phyloP scores from a whole-genome alignment of 2,329 filamentous ascomycete genomes.

The Penicillium brasilianum region DNA sequence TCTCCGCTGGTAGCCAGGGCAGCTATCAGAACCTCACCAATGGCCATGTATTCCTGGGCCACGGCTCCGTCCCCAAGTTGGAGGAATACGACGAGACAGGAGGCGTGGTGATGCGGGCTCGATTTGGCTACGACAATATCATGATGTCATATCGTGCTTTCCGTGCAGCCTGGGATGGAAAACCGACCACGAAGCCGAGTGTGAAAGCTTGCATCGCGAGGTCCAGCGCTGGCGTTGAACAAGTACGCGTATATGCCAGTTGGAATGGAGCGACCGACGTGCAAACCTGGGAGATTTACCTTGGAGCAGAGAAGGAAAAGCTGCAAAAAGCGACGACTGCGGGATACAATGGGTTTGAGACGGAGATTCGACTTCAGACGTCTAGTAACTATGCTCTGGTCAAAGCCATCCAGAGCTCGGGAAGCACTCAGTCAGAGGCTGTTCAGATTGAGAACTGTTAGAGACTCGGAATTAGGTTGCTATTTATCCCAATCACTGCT shows the following conservation, averaged over 20 bases:
- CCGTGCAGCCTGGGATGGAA: constrained; percentile 20
- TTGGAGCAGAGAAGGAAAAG: constrained; percentile 5
- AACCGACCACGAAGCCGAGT: constrained; percentile 14
- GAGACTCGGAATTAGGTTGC: not conserved
- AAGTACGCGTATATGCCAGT: constrained; percentile 38
- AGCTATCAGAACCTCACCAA: not conserved
- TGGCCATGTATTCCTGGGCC: not conserved
- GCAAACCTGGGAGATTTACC: constrained; percentile 15
- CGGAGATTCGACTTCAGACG: constrained; percentile 8
- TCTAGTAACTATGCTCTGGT: constrained; percentile 1
- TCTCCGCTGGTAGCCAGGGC: not conserved
- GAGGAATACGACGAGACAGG: constrained; percentile 25
- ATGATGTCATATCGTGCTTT: constrained; percentile 34
- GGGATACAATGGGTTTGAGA: constrained; percentile 4
- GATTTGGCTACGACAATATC: constrained; percentile 30
- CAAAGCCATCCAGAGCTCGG: not conserved
- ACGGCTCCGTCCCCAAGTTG: not conserved
- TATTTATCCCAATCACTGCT: not conserved
- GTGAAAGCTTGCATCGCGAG: constrained; percentile 18
- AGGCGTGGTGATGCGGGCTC: constrained; percentile 32
- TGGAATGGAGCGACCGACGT: constrained; percentile 44
- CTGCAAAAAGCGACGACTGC: not conserved
- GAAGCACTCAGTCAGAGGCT: not conserved
- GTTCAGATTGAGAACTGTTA: constrained; percentile 1
- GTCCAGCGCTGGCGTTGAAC: not conserved